Evolutionary conservation across 2,329 filamentous ascomycete genomes (phyloP), one percentile per base, ranked within the genome.

Genomic region (Keithomyces neogunnii): DNA sequence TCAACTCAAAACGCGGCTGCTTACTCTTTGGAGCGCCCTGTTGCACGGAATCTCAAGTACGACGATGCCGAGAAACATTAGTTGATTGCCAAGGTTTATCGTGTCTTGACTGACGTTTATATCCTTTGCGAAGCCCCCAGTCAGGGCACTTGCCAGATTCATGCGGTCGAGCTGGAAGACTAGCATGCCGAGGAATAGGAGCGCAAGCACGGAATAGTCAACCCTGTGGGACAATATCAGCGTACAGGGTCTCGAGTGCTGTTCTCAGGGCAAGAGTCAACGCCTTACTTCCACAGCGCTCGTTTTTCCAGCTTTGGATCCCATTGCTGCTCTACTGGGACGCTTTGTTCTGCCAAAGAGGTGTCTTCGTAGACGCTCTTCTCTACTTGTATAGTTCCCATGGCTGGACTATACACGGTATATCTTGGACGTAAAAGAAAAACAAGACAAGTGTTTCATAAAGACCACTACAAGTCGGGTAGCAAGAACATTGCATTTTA

Each of bases 41-140:
- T 78, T 79, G 19, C 70, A 75, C 0, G 75, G 76, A 2, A 79
- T 78, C 51, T 78, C 74, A 1, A 77, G 59, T 2, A 75, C 56
- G 2, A 78, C 72, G 7, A 75, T 75, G 0, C 73, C 73, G 33
- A 75, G 62, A 53, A 75, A 78, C 73, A 78, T 75, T 7, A 78
- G 59, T 55, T 78, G 75, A 51, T 78, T 78, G 0, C 76, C 75
- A 0, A 78, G 59, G 49, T 79, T 80, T 53, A 78, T 70, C 0
- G 70, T 75, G 28, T 69, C 67, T 53, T 76, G 73, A 35, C 65
- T 61, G 5, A 77, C 64, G 0, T 57, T 53, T 32, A 77, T 72
- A 36, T 71, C 66, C 3, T 62, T 59, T 1, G 71, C 70, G 45
- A 78, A 74, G 0, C 72, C 72, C 4, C 68, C 73, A 0, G 75